phyloP scores from a whole-genome alignment of 2,329 filamentous ascomycete species.

The Scopulariopsis brevicaulis region DNA sequence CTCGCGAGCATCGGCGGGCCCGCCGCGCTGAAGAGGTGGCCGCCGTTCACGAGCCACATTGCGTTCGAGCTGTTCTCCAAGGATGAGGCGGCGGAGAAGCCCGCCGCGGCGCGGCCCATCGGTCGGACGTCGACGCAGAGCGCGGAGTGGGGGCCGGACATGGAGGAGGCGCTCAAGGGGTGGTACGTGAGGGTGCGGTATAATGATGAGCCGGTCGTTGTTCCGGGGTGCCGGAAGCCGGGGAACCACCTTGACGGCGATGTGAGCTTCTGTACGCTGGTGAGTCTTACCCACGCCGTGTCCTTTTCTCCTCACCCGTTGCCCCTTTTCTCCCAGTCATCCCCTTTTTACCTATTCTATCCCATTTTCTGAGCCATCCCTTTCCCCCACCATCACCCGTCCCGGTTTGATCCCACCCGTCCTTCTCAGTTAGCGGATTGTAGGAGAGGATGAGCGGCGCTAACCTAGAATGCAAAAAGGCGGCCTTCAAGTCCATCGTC shows the following conservation, averaged over 20 bases:
- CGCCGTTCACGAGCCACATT: conserved; percentile 85
- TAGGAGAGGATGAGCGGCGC: background rate
- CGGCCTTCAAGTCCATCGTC: conserved; percentile 84
- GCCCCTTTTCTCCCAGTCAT: background rate
- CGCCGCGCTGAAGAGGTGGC: conserved; percentile 58
- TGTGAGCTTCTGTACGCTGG: conserved; percentile 80
- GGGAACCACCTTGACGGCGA: conserved; percentile 83
- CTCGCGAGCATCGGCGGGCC: conserved; percentile 73
- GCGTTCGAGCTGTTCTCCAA: conserved; percentile 78
- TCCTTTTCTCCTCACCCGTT: conserved; percentile 1
- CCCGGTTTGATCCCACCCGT: too few relatives aligned
- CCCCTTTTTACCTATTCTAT: conserved; percentile 3
- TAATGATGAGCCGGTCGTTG: conserved; percentile 71
- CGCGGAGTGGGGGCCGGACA: conserved; percentile 41
- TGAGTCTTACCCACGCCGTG: conserved; percentile 24
- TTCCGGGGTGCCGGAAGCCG: conserved; percentile 66
- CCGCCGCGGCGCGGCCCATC: conserved; percentile 11
- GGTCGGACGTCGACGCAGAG: conserved; percentile 27
- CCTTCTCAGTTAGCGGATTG: too few relatives aligned
- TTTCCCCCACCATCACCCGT: too few relatives aligned
- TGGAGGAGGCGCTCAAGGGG: conserved; percentile 51
- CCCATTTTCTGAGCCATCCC: too few relatives aligned
- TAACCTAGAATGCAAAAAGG: conserved; percentile 29
- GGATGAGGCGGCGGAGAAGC: conserved; percentile 11
- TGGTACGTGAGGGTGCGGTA: conserved; percentile 88